These are phyloP conservation scores for Erythrobasidium hasegawianum DNA, from an alignment of 1,284 basidiomycete genomes.

Conservation along the genomic window DNA sequence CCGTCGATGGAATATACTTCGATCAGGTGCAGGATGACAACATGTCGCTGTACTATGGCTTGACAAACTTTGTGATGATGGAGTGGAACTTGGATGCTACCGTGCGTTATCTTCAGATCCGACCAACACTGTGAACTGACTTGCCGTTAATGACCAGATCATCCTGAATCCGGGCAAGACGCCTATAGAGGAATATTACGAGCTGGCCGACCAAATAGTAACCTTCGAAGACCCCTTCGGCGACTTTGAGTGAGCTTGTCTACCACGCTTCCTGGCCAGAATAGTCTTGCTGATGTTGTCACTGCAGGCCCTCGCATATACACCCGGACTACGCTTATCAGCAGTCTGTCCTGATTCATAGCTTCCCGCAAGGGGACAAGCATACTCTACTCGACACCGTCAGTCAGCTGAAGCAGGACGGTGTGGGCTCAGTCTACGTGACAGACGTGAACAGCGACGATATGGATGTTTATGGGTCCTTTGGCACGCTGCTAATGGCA, in stretches of 20 bases:
- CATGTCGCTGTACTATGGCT: background rate
- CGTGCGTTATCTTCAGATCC: background rate
- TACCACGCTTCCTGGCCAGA: too few species aligned
- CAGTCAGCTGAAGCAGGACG: background rate
- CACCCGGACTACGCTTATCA: background rate
- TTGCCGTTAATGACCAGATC: too few species aligned
- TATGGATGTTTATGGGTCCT: background rate
- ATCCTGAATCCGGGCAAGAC: background rate
- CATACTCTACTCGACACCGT: background rate
- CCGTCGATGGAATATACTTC: background rate
- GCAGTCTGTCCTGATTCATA: background rate
- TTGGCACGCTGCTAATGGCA: background rate
- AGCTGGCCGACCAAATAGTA: background rate
- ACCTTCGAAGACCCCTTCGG: background rate
- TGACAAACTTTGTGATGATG: conserved; percentile 6
- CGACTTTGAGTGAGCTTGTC: too few species aligned
- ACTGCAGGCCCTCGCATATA: too few species aligned
- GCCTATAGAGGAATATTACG: background rate
- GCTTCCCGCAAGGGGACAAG: background rate
- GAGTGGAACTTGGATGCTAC: background rate
- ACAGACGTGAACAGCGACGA: background rate
- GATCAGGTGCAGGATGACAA: background rate
- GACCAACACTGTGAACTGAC: too few species aligned
- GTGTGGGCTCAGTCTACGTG: background rate
- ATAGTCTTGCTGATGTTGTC: too few species aligned